Percentiles rank a stretch among this genome's conserved stretches.
phyloP scores from a whole-genome alignment of 2,329 filamentous ascomycete species.

The Fusarium sacchari region DNA sequence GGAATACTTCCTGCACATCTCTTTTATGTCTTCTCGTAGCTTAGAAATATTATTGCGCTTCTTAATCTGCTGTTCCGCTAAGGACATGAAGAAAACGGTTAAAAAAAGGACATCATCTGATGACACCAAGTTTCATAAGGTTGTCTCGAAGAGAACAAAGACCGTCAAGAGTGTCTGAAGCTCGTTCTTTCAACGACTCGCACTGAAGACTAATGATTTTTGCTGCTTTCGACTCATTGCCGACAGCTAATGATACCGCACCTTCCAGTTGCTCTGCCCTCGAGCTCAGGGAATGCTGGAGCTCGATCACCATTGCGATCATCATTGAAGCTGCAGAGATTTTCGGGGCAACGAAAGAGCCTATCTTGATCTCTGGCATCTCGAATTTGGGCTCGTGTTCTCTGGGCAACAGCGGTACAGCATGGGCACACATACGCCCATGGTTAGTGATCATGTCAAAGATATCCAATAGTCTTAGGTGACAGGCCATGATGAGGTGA shows the following conservation, averaged over 20 bases:
- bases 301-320: slow-evolving; percentile 46
- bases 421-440: slow-evolving; percentile 46
- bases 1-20: background rate
- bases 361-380: slow-evolving; percentile 54
- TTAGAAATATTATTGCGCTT: background rate
- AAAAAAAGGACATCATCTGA: background rate
- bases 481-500: slow-evolving; percentile 51
- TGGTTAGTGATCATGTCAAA: slow-evolving; percentile 49
- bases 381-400: slow-evolving; percentile 47
- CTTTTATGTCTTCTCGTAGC: background rate
- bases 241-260: slow-evolving; percentile 3
- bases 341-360: slow-evolving; percentile 50
- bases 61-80: background rate
- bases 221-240: slow-evolving; percentile 26
- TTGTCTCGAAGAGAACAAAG: slow-evolving; percentile 14
- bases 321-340: slow-evolving; percentile 48
- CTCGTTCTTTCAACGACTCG: slow-evolving; percentile 38
- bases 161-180: slow-evolving; percentile 32
- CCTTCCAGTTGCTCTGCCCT: slow-evolving; percentile 26
- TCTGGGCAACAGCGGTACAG: slow-evolving; percentile 42
- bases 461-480: slow-evolving; percentile 51
- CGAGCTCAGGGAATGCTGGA: slow-evolving; percentile 40
- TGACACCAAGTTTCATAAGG: slow-evolving; percentile 16
- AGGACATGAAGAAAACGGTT: background rate
- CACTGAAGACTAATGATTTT: slow-evolving; percentile 43